Evolutionary conservation across 2,329 filamentous ascomycete genomes (phyloP).

Genomic region (Ambrosiella beaveri): DNA sequence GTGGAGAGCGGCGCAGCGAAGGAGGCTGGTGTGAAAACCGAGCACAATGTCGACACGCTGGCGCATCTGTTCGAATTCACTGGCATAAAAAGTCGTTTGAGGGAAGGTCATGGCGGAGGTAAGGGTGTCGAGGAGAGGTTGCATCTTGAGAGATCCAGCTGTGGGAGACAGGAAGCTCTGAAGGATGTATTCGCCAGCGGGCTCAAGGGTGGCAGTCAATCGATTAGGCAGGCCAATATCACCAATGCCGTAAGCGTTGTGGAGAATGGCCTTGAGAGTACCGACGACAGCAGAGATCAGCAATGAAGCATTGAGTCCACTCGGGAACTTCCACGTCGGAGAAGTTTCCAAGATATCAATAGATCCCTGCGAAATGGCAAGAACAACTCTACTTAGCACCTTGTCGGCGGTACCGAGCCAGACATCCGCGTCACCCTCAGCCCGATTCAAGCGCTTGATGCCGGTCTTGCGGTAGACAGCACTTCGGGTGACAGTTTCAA

Average conservation of each 20-base stretch:
- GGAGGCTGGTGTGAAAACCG: conserved; percentile 47
- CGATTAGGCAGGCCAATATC: conserved; percentile 30
- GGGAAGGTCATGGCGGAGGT: conserved; percentile 23
- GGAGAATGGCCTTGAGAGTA: conserved; percentile 54
- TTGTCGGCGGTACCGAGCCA: conserved; percentile 64
- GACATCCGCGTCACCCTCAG: conserved; percentile 31
- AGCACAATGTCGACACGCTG: conserved; percentile 49
- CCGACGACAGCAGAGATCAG: conserved; percentile 52
- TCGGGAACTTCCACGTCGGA: conserved; percentile 66
- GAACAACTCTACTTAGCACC: conserved; percentile 51
- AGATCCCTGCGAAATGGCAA: conserved; percentile 56
- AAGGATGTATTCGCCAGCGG: conserved; percentile 58
- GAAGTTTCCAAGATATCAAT: conserved; percentile 77
- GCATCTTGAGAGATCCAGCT: conserved; percentile 53
- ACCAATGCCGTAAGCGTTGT: conserved; percentile 59
- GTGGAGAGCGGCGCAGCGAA: conserved; percentile 51
- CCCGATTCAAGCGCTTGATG: conserved; percentile 30
- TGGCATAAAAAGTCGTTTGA: conserved; percentile 44
- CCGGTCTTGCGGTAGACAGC: conserved; percentile 48
- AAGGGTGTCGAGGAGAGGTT: conserved; percentile 57
- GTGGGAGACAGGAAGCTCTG: conserved; percentile 59
- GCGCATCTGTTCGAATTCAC: conserved; percentile 36
- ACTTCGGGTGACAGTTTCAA: conserved; percentile 57
- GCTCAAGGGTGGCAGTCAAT: conserved; percentile 45
- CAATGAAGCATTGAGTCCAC: conserved; percentile 47